Evolutionary conservation across 352 stramenopile genomes (phyloP), one percentile per base, ranked within the genome.

Genomic region (Pythium brachiatum): DNA sequence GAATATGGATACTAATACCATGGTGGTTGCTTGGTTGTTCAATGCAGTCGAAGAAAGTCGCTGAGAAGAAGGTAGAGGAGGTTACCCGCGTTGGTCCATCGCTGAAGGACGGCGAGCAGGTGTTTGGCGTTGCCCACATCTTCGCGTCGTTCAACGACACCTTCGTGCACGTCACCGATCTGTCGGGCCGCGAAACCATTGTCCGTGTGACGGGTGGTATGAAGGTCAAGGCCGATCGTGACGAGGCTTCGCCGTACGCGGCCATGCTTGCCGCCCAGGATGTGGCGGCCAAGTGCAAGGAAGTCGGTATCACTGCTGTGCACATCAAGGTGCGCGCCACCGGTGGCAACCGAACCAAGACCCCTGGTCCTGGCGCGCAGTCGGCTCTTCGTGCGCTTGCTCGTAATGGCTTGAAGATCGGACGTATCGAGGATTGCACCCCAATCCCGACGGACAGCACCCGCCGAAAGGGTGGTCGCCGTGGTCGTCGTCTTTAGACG

Each of bases 131-230:
- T 57, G 97, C 97, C 50, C 98, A 99, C 88, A 98, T 99, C 80
- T 99, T 99, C 80, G 98, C 98, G 57, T 99, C 92, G 69, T 99
- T 99, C 88, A 99, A 99, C 83, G 98, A 99, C 85, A 99, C 98
- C 60, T 99, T 99, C 81, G 97, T 99, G 64, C 98, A 99, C 81
- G 96, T 99, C 58, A 99, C 98, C 51, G 98, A 99, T 87, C 89
- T 99, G 47, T 99, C 97, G 60, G 98, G 98, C 72, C 89, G 97
- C 53, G 98, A 99, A 83, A 99, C 98, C 67, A 95, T 99, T 76
- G 94, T 98, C 66, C 97, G 98, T 80, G 97, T 99, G 52, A 99
- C 98, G 9, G 98, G 98, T 72, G 98, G 98, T 65, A 99, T 99
- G 98, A 99, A 99, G 86, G 98, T 99, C 57, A 99, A 99, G 93